Evolutionary conservation across 2,329 filamentous ascomycete species (phyloP).

Genomic region (Fonsecaea nubica): DNA sequence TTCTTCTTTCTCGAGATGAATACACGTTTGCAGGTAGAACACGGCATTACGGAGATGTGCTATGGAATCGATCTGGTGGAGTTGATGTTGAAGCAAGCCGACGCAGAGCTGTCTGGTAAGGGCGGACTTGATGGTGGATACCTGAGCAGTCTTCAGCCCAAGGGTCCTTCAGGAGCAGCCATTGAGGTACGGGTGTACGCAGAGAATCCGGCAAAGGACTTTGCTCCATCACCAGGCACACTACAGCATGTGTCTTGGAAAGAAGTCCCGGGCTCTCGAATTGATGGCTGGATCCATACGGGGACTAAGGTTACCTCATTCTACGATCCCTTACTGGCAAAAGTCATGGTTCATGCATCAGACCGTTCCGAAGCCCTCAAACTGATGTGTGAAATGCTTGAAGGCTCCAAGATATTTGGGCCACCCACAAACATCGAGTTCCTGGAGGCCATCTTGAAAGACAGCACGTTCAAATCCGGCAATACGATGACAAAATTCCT

Average conservation of each 20-base stretch:
- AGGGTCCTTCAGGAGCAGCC: constrained; percentile 54
- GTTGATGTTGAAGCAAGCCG: constrained; percentile 63
- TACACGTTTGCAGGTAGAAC: constrained; percentile 64
- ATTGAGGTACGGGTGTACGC: constrained; percentile 64
- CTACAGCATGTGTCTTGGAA: constrained; percentile 65
- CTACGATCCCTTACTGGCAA: constrained; percentile 65
- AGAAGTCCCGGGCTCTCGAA: constrained; percentile 55
- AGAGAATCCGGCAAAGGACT: constrained; percentile 65
- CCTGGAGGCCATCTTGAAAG: constrained; percentile 57
- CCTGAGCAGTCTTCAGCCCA: constrained; percentile 53
- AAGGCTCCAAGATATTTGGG: constrained; percentile 57
- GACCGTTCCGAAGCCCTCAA: constrained; percentile 53
- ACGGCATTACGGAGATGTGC: constrained; percentile 64
- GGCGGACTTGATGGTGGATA: constrained; percentile 52
- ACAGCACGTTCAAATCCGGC: constrained; percentile 56
- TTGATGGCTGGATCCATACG: constrained; percentile 69
- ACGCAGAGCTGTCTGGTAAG: constrained; percentile 55
- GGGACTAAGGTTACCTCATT: constrained; percentile 64
- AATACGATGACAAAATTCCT: constrained; percentile 65
- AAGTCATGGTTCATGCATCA: constrained; percentile 62
- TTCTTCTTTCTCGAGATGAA: constrained; percentile 74
- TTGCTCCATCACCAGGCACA: constrained; percentile 64
- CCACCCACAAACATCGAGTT: constrained; percentile 66
- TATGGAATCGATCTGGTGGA: constrained; percentile 62
- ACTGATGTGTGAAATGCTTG: constrained; percentile 53